Evolutionary conservation across 2,329 filamentous ascomycete genomes (phyloP), one percentile per base, ranked within the genome.

Genomic region (Sordariomycetes sp.): DNA sequence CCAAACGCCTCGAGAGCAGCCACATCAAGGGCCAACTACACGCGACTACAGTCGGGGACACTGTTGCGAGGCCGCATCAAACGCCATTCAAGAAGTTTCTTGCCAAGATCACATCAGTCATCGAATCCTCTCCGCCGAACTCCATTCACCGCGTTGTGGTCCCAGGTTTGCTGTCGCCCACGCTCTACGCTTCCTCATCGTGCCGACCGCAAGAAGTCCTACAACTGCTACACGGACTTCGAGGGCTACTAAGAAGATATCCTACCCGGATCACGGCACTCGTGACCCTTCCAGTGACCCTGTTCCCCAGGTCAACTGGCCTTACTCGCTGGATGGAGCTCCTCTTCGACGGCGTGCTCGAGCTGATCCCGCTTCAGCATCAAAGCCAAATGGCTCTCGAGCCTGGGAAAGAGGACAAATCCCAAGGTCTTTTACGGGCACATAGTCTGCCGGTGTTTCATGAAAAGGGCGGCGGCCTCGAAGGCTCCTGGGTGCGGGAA

Each of bases 101-200:
- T 29, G 58, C 64, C 23, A 64, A 72, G 16, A 53, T 86, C 20
- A 63, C 63, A 29, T 59, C 64, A 3, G 74, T 64, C 38, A 64
- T 86, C 39, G 61, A 63, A 25, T 68, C 62, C 36, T 79, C 72
- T 18, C 61, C 76, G 2, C 62, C 75, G 2, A 67, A 69, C 8
- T 72, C 67, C 3, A 64, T 92, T 20, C 90, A 96, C 54, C 78
- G 92, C 30, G 66, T 96, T 24, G 64, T 95, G 30, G 68, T 96
- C n/a, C 90, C 92, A 0, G 80, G 74, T 35, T 68, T 96, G 8
- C 73, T 96, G 17, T 92, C 86, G 4, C 90, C 92, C n/a, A 81
- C 84, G 2, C 55, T 88, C 11, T 96, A 95, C 50, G 72, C 82
- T 17, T 68, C 82, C 3, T 66, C 74, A 18, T 68, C 78, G 30